Evolutionary conservation across 2,329 filamentous ascomycete species (phyloP), one percentile per base, ranked within the genome.

Genomic region (Trichoderma atrobrunneum): DNA sequence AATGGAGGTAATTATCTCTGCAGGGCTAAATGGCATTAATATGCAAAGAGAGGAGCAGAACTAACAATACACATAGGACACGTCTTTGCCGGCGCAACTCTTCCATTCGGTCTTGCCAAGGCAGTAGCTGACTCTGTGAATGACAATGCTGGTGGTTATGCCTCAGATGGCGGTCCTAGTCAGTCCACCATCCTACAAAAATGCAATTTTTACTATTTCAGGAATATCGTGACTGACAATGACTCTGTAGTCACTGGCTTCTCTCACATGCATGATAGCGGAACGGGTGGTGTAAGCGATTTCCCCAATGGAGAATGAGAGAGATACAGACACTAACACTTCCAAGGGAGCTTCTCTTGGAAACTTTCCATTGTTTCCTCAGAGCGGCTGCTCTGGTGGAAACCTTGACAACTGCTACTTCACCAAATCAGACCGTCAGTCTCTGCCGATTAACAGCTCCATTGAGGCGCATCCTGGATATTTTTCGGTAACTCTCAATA

Each of bases 381-480:
- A 87, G 71, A 84, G 85, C 2, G 76, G 76, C 10, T 87, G 86
- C 71, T 79, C 81, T 0, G 81, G 81, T 7, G 83, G 87, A 74
- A 80, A 84, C 51, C 78, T 84, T 34, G 75, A 81, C 39, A 78
- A 81, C 54, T 91, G 89, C 80, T 81, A 83, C 36, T 91, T 86
- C 74, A 81, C 85, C 3, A 86, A 86, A 26, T 76, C 78, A 5
- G 76, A 81, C 7, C 83, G 89, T 63, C 82, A 84, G 16, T 84
- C 85, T 0, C 78, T 81, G 16, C 85, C 87, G 39, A 82, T 85
- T 67, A 84, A 85, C 5, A 84, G 84, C 64, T 86, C 86, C 0
- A 83, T 87, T 24, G 79, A 82, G 32, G 88, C 89, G 7, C 83
- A 83, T 16, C 87, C 89, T 3, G 90, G 90, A 7, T 91, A 91